Base-by-base conservation (phyloP, 2,329 filamentous ascomycete species). In the Ophiostoma quercus region DNA sequence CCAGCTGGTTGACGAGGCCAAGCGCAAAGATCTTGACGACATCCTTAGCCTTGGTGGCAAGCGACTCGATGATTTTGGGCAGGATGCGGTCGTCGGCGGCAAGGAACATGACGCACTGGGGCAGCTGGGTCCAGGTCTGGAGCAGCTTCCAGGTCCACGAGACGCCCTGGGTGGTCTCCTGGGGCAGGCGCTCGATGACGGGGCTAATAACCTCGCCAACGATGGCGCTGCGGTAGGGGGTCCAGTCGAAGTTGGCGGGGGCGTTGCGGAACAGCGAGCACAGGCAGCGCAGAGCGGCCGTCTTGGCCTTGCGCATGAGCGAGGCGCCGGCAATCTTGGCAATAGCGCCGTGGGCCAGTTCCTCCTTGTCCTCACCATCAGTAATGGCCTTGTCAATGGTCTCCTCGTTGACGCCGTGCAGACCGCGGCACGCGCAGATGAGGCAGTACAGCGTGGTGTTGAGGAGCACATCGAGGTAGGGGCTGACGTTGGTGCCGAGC, bases 91-190 rank as follows among this genome's bases (percentile, higher is more conserved):
- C 78, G 14, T 90, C 86, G 51, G 83, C 77, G 3, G 78, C 78
- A 8, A 99, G 83, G 74, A 95, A 92, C 7, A 88, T 76, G 0
- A 89, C 88, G 0, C 88, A 89, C 72, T 83, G 84, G 0, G 87
- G 83, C 29, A 90, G 84, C 71, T 85, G 85, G 3, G 92, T 89
- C 91, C 94, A 97, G 1, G 90, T 91, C 3, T 87, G 88, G 73
- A 99, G 88, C 5, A 99, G 82, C 72, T 90, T 89, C 72, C 97
- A 84, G 57, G 93, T 85, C 19, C 90, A 91, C 2, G 95, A 98
- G 8, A 97, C 84, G 16, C 92, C 92, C 77, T 99, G 94, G 0
- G 92, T 91, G 62, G 92, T 97, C 80, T 99, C 95, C 5, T 86
- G 83, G 0, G 93, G 87, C 69, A 99, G 86, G 70, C 91, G 92